These are phyloP conservation scores for Termitomyces sp. DNA, from an alignment of 1,284 basidiomycete species.

Conservation along the genomic window DNA sequence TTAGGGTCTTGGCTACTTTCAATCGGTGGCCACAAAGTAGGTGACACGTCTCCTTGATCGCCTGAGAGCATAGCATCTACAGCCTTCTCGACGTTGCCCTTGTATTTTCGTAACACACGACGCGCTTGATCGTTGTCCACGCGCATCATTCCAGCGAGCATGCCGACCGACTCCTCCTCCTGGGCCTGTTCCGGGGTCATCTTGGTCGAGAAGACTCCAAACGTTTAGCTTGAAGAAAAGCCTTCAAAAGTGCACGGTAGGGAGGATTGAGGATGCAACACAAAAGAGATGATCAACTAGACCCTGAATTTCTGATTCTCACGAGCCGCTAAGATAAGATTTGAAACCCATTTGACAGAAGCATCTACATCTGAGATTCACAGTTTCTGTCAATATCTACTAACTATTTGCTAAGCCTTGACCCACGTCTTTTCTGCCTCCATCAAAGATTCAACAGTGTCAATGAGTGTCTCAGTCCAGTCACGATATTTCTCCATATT, in stretches of 20 bases:
- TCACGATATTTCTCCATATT: constrained; percentile 25
- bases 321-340: no score
- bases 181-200: constrained; percentile 21
- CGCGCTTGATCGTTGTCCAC: constrained; percentile 43
- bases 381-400: no score
- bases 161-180: constrained; percentile 30
- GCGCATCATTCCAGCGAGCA: constrained; percentile 32
- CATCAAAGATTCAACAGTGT: constrained; percentile 25
- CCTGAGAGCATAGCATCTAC: constrained; percentile 55
- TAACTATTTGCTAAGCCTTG: background rate
- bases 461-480: constrained; percentile 27
- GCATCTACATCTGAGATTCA: no score
- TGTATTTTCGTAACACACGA: constrained; percentile 50
- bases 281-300: no score
- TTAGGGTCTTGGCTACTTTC: constrained; percentile 21
- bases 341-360: no score
- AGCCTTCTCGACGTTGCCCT: constrained; percentile 56
- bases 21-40: constrained; percentile 17
- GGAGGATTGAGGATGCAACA: background rate
- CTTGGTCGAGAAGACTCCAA: background rate
- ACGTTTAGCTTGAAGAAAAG: background rate
- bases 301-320: no score
- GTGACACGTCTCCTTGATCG: constrained; percentile 30
- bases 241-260: background rate
- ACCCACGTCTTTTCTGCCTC: constrained; percentile 24